phyloP scores from a whole-genome alignment of 2,329 filamentous ascomycete genomes.

The Arachnomyces sp. region DNA sequence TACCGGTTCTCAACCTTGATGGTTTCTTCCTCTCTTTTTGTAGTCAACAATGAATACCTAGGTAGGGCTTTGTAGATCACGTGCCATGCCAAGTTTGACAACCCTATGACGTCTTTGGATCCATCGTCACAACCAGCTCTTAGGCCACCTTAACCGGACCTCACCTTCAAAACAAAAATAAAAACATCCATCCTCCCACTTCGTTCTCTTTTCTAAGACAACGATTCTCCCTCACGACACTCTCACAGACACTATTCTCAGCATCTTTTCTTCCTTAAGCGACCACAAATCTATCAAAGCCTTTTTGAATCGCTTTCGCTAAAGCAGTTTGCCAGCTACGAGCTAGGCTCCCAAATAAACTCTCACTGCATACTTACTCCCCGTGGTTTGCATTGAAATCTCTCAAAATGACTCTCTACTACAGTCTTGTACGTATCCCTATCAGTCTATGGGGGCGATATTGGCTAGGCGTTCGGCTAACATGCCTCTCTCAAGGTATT shows the following conservation, averaged over 20 bases:
- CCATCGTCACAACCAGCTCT: conserved; percentile 12
- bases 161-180: conserved; percentile 39
- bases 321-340: no score
- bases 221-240: no score
- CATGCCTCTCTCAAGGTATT: conserved; percentile 34
- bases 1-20: no score
- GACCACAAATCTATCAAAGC: neutral
- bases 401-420: conserved; percentile 60
- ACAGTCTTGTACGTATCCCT: conserved; percentile 51
- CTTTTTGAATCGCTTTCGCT: no score
- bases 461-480: conserved; percentile 4
- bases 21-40: no score
- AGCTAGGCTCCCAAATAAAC: no score
- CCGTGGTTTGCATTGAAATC: no score
- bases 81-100: conserved; percentile 7
- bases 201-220: neutral
- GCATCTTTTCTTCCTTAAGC: conserved; percentile 30
- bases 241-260: no score
- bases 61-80: neutral
- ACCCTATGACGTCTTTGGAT: conserved; percentile 26
- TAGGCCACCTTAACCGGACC: conserved; percentile 49
- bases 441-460: neutral
- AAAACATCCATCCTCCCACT: conserved; percentile 60
- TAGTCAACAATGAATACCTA: no score
- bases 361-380: no score